Percentiles rank a stretch among this genome's conserved stretches.
phyloP scores from a whole-genome alignment of 2,329 filamentous ascomycete species.

The Zymoseptoria pseudotritici region DNA sequence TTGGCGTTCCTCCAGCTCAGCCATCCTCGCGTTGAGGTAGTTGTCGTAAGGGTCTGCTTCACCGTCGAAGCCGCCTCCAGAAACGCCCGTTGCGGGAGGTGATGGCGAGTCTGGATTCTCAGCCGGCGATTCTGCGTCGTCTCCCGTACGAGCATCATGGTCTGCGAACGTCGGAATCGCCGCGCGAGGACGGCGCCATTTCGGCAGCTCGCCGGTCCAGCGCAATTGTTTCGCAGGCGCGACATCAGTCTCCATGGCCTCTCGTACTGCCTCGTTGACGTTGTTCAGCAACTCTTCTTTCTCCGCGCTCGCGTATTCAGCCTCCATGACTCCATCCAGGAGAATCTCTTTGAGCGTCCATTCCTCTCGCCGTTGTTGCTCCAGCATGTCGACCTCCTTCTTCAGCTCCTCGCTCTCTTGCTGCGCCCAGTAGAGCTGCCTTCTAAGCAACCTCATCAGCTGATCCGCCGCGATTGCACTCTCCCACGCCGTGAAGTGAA shows the following conservation, averaged over 20 bases:
- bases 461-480: constrained; percentile 57
- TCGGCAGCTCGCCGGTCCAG: constrained; percentile 20
- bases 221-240: constrained; percentile 27
- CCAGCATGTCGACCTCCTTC: constrained; percentile 58
- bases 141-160: constrained; percentile 4
- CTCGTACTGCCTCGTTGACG: constrained; percentile 26
- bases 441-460: constrained; percentile 55
- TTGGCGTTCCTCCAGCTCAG: constrained; percentile 23
- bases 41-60: constrained; percentile 30
- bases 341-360: constrained; percentile 76
- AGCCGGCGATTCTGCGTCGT: constrained; percentile 9
- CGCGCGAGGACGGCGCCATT: constrained; percentile 14
- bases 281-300: constrained; percentile 30
- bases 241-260: constrained; percentile 33
- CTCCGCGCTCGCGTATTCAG: constrained; percentile 49
- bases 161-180: constrained; percentile 1
- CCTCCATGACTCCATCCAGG: constrained; percentile 67
- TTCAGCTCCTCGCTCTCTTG: constrained; percentile 58
- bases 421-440: constrained; percentile 66
- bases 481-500: constrained; percentile 59
- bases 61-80: constrained; percentile 27
- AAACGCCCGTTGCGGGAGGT: constrained; percentile 24
- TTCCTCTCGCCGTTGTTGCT: constrained; percentile 60
- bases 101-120: constrained; percentile 13
- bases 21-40: constrained; percentile 24